Evolutionary conservation across 2,329 filamentous ascomycete species (phyloP).

Genomic region (Nannizziopsis barbatae): DNA sequence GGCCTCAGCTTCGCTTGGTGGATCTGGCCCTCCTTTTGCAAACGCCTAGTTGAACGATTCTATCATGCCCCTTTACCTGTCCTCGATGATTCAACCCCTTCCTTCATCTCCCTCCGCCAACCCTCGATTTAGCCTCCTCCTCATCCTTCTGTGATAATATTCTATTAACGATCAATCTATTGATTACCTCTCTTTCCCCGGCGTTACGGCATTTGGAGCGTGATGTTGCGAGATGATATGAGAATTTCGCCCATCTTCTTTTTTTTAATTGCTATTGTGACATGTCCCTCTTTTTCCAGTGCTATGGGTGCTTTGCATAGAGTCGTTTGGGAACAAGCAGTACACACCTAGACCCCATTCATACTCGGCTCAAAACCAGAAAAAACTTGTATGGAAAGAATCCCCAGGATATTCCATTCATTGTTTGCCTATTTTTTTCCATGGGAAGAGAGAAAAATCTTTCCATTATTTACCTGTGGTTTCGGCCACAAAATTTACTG

Average conservation of each 20-base stretch:
- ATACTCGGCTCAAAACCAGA: too few species aligned
- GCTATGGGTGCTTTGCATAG: neutral
- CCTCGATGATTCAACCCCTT: neutral
- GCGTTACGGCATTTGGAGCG: constrained; percentile 8
- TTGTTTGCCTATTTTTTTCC: neutral
- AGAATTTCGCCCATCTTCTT: constrained; percentile 4
- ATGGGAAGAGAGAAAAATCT: neutral
- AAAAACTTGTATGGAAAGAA: too few species aligned
- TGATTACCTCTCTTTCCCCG: constrained; percentile 5
- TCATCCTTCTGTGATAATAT: neutral
- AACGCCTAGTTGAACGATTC: neutral
- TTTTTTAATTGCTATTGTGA: neutral
- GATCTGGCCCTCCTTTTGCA: neutral
- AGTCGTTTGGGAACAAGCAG: too few species aligned
- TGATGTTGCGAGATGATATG: constrained; percentile 5
- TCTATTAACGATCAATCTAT: constrained; percentile 4
- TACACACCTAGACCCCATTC: too few species aligned
- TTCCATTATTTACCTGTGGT: neutral
- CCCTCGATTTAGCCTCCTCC: neutral
- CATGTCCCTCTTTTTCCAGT: neutral
- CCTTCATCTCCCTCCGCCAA: neutral
- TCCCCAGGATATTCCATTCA: neutral
- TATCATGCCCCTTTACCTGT: neutral
- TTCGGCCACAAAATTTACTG: neutral
- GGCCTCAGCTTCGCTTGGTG: neutral